Conservation (phyloP, 139 green algal species). For the Raphidocelis subcapitata region DNA sequence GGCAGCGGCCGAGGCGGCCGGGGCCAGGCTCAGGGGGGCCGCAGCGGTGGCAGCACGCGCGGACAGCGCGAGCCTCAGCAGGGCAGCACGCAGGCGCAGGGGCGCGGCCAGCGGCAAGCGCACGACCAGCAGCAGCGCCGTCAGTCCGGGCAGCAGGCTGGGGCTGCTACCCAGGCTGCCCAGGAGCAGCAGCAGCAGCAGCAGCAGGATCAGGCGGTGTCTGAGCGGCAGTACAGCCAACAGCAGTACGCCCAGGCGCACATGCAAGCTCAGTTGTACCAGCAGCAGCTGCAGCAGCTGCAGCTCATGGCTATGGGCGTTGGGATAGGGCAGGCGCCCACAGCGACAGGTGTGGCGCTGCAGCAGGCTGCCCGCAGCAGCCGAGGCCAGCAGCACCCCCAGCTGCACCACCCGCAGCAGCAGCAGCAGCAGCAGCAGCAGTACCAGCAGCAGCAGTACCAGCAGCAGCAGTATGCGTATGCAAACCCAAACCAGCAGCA, state of each 20-base stretch:
- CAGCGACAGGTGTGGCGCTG: background rate
- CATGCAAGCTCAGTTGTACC: too few relatives aligned
- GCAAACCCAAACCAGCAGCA: constrained; percentile 1
- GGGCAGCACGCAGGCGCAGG: background rate
- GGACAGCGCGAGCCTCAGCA: background rate
- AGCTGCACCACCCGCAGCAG: constrained; percentile 1
- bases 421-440: constrained; percentile 6
- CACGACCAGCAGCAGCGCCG: too few relatives aligned
- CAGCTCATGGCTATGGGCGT: background rate
- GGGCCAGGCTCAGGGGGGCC: too few relatives aligned
- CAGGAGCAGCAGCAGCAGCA: too few relatives aligned
- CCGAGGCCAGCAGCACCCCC: background rate
- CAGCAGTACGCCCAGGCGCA: too few relatives aligned
- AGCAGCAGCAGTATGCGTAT: background rate
- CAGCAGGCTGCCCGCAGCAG: constrained; percentile 9
- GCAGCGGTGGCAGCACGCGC: too few relatives aligned
- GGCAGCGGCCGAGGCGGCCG: too few relatives aligned
- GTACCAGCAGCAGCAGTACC: background rate
- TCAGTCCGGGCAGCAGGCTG: too few relatives aligned
- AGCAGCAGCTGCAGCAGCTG: background rate
- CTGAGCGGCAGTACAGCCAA: background rate
- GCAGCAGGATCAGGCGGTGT: background rate
- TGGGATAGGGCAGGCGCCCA: background rate
- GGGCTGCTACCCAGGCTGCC: too few relatives aligned
- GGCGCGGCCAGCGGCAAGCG: too few relatives aligned